Base-by-base conservation (phyloP, 345 rosid genomes). In the Populus alba region DNA sequence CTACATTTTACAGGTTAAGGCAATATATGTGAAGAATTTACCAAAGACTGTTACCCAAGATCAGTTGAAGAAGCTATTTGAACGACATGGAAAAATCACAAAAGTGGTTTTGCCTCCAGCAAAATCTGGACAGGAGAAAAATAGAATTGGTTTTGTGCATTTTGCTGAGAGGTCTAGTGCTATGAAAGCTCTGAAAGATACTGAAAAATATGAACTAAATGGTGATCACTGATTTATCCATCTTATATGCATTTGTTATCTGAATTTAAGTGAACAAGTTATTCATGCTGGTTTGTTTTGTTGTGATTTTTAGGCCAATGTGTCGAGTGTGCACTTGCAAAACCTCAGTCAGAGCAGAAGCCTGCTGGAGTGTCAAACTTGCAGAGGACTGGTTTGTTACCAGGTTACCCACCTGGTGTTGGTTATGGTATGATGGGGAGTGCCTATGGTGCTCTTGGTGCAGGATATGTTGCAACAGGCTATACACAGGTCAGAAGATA, bases 281-380 rank as follows among this genome's bases (percentile, higher is more conserved):
- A 25, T 17, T 81, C 39, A 62, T 79, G 22, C 59, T 66, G 68
- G 31, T 71, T 66, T 77, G 66, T 62, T 73, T 80, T 37, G 69
- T 65, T 75, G 37, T 78, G 75, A 72, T 73, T 73, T 75, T 53
- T 85, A 95, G 99, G 99, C 78, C 97, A 91, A 81, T 81, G 85
- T 66, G 83, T 95, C 87, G 99, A 95, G 78, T 93, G 94, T 81
- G 91, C 97, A 27, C 95, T 95, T 79, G 99, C 97, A 31, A 95
- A 92, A 88, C 99, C 99, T 66, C 97, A 90, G 82, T 81, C 94
- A 16, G 98, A 96, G 82, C 97, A 89, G 83, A 95, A 90, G 81
- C 68, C 87, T 55, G 76, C 69, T 80, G 88, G 91, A 49, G 86
- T 76, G 59, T 83, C 89, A 75, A 86, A 86, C 69, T 63, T 84